Conservation (phyloP, 2,329 filamentous ascomycete species). For the Penicillium olsonii region DNA sequence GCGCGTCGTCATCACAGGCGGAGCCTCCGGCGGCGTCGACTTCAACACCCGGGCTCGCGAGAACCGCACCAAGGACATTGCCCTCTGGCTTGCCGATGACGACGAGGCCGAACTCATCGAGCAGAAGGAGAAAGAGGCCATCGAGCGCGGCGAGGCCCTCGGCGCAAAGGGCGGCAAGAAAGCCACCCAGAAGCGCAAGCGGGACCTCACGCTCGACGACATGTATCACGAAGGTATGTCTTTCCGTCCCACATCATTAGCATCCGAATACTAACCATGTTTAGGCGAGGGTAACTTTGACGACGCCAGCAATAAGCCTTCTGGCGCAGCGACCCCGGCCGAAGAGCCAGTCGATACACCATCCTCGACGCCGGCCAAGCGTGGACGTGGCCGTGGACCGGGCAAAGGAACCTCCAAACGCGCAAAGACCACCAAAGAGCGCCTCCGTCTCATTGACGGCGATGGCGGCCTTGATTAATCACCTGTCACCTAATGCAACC, state of each 20-base stretch:
- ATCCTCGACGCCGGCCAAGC: constrained; percentile 53
- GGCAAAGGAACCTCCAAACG: constrained; percentile 62
- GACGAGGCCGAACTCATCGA: constrained; percentile 95
- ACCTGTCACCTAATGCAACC: constrained; percentile 17
- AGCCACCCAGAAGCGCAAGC: constrained; percentile 59
- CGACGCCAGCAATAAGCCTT: constrained; percentile 76
- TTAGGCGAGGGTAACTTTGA: constrained; percentile 96
- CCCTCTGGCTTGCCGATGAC: constrained; percentile 97
- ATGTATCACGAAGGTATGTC: constrained; percentile 99
- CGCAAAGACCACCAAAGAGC: constrained; percentile 59
- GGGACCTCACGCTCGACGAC: constrained; percentile 75
- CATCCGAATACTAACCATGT: constrained; percentile 8
- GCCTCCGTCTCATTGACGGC: constrained; percentile 47
- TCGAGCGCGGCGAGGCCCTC: constrained; percentile 67
- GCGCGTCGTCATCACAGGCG: constrained; percentile 91
- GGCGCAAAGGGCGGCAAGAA: constrained; percentile 63
- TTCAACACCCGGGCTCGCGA: constrained; percentile 91
- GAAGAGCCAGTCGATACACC: constrained; percentile 52
- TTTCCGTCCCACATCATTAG: neutral
- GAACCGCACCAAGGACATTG: constrained; percentile 96
- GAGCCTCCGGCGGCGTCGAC: constrained; percentile 79
- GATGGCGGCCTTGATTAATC: constrained; percentile 40
- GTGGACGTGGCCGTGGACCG: constrained; percentile 56
- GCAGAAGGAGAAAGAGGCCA: constrained; percentile 82
- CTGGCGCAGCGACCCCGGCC: constrained; percentile 81